Evolutionary conservation across 257 asterid genomes (phyloP), one percentile per base, ranked within the genome.

Genomic region (Gentiana macrophylla): DNA sequence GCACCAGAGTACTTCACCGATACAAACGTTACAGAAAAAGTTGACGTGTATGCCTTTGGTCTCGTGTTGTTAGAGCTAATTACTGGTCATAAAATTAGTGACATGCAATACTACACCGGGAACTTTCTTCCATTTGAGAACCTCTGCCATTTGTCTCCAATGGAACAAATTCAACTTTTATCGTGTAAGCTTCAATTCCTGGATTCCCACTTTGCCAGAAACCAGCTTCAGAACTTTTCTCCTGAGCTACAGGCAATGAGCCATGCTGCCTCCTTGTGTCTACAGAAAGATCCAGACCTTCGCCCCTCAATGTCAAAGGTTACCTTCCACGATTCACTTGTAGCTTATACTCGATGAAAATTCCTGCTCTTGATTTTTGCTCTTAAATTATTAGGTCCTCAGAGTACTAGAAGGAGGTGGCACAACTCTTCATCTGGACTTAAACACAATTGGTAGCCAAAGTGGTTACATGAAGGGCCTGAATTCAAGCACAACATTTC

Each of bases 221-320:
- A 56, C 74, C 70, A 77, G 43, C 75, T 49, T 43, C 74, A 67
- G 4, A 74, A 70, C 57, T 64, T 82, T 50, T 90, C 94, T 9
- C 51, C 48, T 47, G 90, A 88, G 75, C 72, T 88, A 45, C 90
- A 71, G 58, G 83, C 83, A 53, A 84, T 84, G 83, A 78, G 79
- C 35, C 65, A 48, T 64, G 86, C 94, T 35, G 97, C 97, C 61
- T 72, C 85, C 8, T 53, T 77, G 72, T 88, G 97, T 67, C 79
- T 88, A 8, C 94, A 75, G 57, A 84, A 78, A 61, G 87, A 88
- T 75, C 97, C 95, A 50, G 76, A 79, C 35, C 63, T 61, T 63
- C 77, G 97, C 50, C 97, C 97, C 4, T 76, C 95, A 34, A 82
- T 88, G 85, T 84, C 96, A 51, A 88, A 88, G 94, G 96, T 84